A percentile compares a stretch with the other conserved stretches of the same genome.
These are phyloP conservation scores for Garcia nutans DNA, from an alignment of 345 rosid species.

Conservation along the genomic window DNA sequence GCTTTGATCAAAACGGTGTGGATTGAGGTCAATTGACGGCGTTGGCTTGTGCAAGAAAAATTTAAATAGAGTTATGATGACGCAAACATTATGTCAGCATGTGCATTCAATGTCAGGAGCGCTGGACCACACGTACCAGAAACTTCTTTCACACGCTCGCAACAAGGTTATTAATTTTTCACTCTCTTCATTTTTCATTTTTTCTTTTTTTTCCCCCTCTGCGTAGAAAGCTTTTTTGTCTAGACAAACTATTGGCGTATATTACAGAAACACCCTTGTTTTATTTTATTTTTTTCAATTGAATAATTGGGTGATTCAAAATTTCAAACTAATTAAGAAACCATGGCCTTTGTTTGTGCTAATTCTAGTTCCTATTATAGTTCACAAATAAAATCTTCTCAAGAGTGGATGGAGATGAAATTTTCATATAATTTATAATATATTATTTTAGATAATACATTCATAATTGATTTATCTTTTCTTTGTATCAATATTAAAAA, in stretches of 20 bases:
- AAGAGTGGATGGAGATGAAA: neutral
- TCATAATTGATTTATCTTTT: too few relatives aligned
- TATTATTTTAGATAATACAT: too few relatives aligned
- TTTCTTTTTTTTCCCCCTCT: neutral
- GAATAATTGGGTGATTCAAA: too few relatives aligned
- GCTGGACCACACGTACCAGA: slow-evolving; percentile 15
- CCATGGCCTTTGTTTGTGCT: neutral
- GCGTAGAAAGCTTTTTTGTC: neutral
- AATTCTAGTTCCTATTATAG: slow-evolving; percentile 2
- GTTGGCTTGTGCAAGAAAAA: slow-evolving; percentile 27
- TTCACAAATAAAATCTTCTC: too few relatives aligned
- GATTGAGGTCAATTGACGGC: slow-evolving; percentile 14
- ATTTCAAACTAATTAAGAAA: neutral
- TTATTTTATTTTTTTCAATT: neutral
- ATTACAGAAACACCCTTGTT: neutral
- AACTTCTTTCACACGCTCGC: slow-evolving; percentile 22
- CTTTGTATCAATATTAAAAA: too few relatives aligned
- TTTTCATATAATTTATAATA: neutral
- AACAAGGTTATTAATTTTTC: slow-evolving; percentile 11
- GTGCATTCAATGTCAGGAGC: neutral
- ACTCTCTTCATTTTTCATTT: slow-evolving; percentile 9
- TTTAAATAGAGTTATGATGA: slow-evolving; percentile 25
- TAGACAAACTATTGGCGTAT: neutral
- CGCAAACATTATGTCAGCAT: slow-evolving; percentile 43
- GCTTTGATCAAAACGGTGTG: slow-evolving; percentile 12